These are phyloP conservation scores for Aureobasidium musti DNA, from an alignment of 2,329 filamentous ascomycete genomes.

Conservation along the genomic window DNA sequence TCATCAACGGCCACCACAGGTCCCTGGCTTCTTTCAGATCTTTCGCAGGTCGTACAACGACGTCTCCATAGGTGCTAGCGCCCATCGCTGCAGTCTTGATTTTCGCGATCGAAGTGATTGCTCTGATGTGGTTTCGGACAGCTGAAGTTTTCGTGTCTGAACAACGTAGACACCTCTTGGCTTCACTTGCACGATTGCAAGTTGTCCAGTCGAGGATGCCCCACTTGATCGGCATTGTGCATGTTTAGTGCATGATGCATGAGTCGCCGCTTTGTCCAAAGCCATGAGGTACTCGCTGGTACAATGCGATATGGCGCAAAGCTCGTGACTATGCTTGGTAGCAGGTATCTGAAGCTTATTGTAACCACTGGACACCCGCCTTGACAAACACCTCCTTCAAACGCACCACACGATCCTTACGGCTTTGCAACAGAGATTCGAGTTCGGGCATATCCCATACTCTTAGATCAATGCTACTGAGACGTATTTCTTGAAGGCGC, in stretches of 20 bases:
- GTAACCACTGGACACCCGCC: constrained; percentile 1
- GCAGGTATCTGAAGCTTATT: neutral
- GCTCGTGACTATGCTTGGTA: too few relatives aligned
- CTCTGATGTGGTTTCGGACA: neutral
- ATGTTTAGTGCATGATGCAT: neutral
- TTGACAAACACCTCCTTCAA: neutral
- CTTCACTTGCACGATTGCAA: neutral
- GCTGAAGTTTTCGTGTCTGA: too few relatives aligned
- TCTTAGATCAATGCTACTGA: neutral
- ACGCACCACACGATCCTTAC: neutral
- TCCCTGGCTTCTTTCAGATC: neutral
- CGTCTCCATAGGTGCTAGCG: neutral
- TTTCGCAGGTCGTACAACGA: neutral
- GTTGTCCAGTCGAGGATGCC: neutral
- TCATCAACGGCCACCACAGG: constrained; percentile 19
- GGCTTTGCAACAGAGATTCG: neutral
- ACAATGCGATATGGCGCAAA: too few relatives aligned
- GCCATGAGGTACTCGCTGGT: neutral
- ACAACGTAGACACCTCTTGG: too few relatives aligned
- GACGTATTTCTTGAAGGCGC: neutral
- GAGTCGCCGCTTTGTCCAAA: neutral
- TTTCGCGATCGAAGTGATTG: neutral
- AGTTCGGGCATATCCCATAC: neutral
- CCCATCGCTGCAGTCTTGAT: neutral
- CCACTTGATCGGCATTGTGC: constrained; percentile 17